These are phyloP conservation scores for Aspergillus pseudonomiae DNA, from an alignment of 2,329 filamentous ascomycete species.

Conservation along the genomic window DNA sequence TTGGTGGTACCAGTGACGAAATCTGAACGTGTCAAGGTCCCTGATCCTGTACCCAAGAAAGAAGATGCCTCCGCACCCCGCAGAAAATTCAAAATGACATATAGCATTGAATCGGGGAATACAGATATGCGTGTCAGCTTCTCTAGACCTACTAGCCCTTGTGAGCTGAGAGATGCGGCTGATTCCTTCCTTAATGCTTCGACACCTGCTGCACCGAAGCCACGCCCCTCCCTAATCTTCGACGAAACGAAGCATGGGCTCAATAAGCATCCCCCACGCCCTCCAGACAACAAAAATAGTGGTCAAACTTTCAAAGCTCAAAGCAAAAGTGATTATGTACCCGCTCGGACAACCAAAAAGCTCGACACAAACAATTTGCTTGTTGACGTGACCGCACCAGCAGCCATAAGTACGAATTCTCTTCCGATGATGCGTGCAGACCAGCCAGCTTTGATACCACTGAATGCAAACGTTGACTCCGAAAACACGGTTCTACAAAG, in stretches of 20 bases:
- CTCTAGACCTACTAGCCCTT: neutral
- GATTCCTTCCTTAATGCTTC: neutral
- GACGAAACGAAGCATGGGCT: conserved; percentile 23
- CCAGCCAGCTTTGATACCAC: conserved; percentile 25
- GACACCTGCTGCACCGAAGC: conserved; percentile 4
- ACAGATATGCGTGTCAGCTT: neutral
- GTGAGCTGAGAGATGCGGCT: neutral
- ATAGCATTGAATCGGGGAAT: conserved; percentile 1
- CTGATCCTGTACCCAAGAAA: conserved; percentile 8
- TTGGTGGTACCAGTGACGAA: neutral
- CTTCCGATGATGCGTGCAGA: conserved; percentile 17
- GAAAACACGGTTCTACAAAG: neutral
- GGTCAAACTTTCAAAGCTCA: neutral
- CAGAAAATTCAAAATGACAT: conserved; percentile 24
- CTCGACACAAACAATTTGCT: conserved; percentile 10
- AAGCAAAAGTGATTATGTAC: neutral
- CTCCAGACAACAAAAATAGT: neutral
- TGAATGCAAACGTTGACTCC: neutral
- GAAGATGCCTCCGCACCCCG: conserved; percentile 12
- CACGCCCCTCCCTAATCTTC: conserved; percentile 12
- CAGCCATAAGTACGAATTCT: neutral
- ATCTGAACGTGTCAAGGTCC: neutral
- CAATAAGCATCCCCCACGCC: conserved; percentile 1
- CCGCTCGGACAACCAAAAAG: neutral
- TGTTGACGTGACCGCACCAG: conserved; percentile 17